Base-by-base conservation (phyloP, 768 basidiomycete genomes). In the Mycena alexandri region DNA sequence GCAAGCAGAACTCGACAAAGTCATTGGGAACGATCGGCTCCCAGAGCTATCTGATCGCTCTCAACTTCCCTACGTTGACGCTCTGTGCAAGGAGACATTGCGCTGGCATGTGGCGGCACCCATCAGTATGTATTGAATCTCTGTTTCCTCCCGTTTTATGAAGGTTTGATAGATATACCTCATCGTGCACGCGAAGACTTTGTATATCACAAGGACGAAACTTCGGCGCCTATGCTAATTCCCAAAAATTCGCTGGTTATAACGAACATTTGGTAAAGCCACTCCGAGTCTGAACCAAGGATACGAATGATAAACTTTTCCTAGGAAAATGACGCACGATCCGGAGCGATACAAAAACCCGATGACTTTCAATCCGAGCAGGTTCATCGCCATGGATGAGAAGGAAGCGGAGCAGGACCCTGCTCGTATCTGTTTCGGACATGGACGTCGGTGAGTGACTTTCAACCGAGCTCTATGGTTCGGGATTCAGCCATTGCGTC, bases 41-140 rank as follows among this genome's bases (percentile, higher is more conserved):
- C 75, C 77, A 1, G 66, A 67, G 5, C 44, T 63, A 7, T 24
- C 24, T 13, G 71, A 71, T 22, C 56, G 64, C 22, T 46, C 52
- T 10, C 34, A 53, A 42, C 68, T 75, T 9, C 73, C 69, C 2
- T 75, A 71, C 53, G 38, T 71, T 14, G 56, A 69, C 22, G 59
- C 62, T 12, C 22, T 74, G 50, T 47, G 67, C 13, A 62, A 65
- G 53, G 72, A 73, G 50, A 62, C 67, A 9, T 34, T 71, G 25
- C 61, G 72, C 5, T 74, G 74, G 72, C 63, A 57, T 58, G 48
- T 52, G 8, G 50, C 38, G 11, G 48, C 36, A 1, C 60, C 60
- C 4, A 12, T 34, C 9, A 36, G 60, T 53, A 46, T 19, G 13
- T 19, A 3, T 14, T 21, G 14, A 14, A 29, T 53, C 38, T 5